These are phyloP conservation scores for Solanum chacoense DNA, from an alignment of 305 asterid species.

Conservation along the genomic window DNA sequence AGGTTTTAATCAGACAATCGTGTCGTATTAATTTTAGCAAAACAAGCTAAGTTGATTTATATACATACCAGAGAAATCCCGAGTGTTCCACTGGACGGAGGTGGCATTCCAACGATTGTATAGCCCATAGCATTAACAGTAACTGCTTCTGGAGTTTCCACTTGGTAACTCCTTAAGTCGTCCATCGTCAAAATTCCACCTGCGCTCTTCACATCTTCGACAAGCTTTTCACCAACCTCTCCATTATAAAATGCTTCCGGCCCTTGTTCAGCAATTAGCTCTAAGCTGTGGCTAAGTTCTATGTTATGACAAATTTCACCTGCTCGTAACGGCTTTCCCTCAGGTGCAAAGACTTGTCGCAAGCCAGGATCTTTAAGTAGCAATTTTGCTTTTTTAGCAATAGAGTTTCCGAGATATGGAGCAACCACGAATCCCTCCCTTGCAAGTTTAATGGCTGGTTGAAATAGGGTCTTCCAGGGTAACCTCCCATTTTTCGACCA, in stretches of 20 bases:
- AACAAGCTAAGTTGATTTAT: background rate
- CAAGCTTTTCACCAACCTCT: constrained; percentile 43
- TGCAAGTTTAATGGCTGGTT: constrained; percentile 69
- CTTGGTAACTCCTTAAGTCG: constrained; percentile 58
- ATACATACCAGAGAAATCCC: constrained; percentile 70
- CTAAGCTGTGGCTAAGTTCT: constrained; percentile 60
- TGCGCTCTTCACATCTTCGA: constrained; percentile 36
- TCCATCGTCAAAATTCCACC: constrained; percentile 68
- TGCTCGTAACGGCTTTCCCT: constrained; percentile 41
- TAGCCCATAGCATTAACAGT: constrained; percentile 55
- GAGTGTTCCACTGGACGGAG: constrained; percentile 80
- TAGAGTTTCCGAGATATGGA: constrained; percentile 39
- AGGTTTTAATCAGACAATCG: background rate
- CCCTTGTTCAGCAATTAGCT: constrained; percentile 61
- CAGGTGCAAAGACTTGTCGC: constrained; percentile 49
- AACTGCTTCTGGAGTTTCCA: constrained; percentile 37
- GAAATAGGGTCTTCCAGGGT: constrained; percentile 60
- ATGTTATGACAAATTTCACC: constrained; percentile 66
- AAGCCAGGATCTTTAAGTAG: constrained; percentile 59
- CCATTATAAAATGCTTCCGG: constrained; percentile 64
- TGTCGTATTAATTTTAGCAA: background rate
- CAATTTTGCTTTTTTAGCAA: constrained; percentile 14
- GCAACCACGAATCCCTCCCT: constrained; percentile 59
- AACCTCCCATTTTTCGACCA: constrained; percentile 64
- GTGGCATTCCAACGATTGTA: constrained; percentile 81